Evolutionary conservation across 108 stramenopile species (phyloP), one percentile per base, ranked within the genome.

Genomic region (Discostella stelligeroides): DNA sequence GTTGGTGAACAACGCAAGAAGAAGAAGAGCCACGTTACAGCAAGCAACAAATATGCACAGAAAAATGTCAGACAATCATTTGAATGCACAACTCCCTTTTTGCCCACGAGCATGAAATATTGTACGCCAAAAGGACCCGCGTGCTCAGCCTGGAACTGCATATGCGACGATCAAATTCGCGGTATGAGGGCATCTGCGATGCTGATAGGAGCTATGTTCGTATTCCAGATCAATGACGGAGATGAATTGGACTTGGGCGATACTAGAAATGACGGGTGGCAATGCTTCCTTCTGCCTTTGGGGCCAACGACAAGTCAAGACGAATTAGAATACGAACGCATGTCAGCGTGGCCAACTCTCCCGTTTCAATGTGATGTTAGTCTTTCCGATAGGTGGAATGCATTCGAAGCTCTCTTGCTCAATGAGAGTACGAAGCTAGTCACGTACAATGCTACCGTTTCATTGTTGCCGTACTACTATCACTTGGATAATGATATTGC

Each of bases 141-240:
- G 2, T 82, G 82, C 51, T 58, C 54, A 11, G 45, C 60, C 20
- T 82, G 82, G 82, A 82, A 82, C 49, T 82, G 82, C 59, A 79
- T 54, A 27, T 82, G 82, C 37, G 82, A 82, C 45, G 23, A 37
- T 20, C 82, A 82, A 63, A 68, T 82, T 55, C 72, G 82, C 15
- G 76, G 72, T 24, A 68, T 58, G 30, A 63, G 68, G 50, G 60
- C 58, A 21, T 30, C 66, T 18, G 76, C 82, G 24, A 34, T 60
- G 4, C 20, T 82, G 21, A 25, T 82, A 24, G 82, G 82, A 46
- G 82, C 82, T 15, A 79, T 82, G 76, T 82, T 82, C 65, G 66
- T 82, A 13, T 72, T 82, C 51, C 43, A 67, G 11, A 39, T 39
- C 56, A 23, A 37, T 12, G 41, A 17, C 1, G 28, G 23, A 0